These are phyloP conservation scores for Ceratobasidium sp. DNA, from an alignment of 1,284 basidiomycete species.

Conservation along the genomic window DNA sequence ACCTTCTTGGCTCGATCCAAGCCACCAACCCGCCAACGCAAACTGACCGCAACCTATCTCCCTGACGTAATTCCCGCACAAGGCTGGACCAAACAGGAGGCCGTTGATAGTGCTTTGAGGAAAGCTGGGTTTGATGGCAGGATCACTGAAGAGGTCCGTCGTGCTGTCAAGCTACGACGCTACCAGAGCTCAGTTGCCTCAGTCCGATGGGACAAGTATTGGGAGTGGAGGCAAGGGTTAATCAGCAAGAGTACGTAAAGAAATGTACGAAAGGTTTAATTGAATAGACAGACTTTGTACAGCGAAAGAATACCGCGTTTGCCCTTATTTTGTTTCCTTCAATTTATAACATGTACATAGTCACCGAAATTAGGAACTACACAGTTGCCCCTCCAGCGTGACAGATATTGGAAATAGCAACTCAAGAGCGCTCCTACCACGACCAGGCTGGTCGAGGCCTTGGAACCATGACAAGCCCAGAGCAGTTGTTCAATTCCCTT, in stretches of 20 bases:
- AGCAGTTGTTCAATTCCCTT: conserved; percentile 69
- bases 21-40: conserved; percentile 48
- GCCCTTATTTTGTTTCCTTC: not conserved
- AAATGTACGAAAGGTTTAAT: conserved; percentile 2
- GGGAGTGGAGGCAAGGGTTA: conserved; percentile 24
- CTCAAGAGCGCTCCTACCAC: not conserved
- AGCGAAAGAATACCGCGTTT: not conserved
- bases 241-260: not conserved
- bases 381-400: not conserved
- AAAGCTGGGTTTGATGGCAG: conserved; percentile 89
- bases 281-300: not conserved
- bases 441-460: not conserved
- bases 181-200: conserved; percentile 62
- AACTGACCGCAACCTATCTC: conserved; percentile 90
- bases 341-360: not conserved
- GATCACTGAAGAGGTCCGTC: conserved; percentile 84
- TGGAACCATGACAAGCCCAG: conserved; percentile 45
- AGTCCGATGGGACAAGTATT: conserved; percentile 22
- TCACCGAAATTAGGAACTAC: not conserved
- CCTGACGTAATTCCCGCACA: conserved; percentile 92
- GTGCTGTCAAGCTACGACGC: conserved; percentile 77
- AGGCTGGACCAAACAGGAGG: conserved; percentile 90
- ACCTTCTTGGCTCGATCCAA: conserved; percentile 54
- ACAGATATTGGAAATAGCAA: not conserved
- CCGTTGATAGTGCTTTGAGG: conserved; percentile 87